Base-by-base conservation (phyloP, 2,329 filamentous ascomycete genomes). In the Aspergillus hortae region DNA sequence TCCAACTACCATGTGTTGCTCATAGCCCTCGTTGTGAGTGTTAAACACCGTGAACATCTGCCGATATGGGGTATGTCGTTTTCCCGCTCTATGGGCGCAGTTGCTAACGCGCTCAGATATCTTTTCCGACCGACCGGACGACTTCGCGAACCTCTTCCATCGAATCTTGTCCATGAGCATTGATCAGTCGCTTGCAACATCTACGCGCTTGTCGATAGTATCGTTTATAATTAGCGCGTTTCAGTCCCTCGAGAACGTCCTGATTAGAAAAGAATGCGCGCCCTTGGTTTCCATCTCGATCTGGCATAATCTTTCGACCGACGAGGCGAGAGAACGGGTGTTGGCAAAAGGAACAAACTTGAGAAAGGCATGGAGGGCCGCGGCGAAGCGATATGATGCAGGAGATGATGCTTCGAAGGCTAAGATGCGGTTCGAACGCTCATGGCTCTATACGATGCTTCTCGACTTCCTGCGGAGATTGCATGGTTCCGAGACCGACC, bases 211-310 rank as follows among this genome's bases (percentile, higher is more conserved):
- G 7, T 86, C 95, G 48, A 82, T 97, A n/a, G 77, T 99, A 19
- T 88, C 84, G 21, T 97, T 97, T 71, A 80, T 97, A 56, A 95
- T 95, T 46, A 84, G 87, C 59, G 89, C 92, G 33, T 99, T 96
- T 67, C 92, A 97, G 70, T 96, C 91, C 44, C 79, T 99, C 30
- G 95, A 99, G 69, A 92, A 86, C 67, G 82, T 83, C 35, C 82
- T 95, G 51, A 89, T 99, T 46, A 86, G 94, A 56, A 97, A 96
- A 70, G 94, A 99, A 77, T 97, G 94, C 71, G 94, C 92, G 6
- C 90, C 95, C 1, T 77, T 99, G 47, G 92, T 99, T 17, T 94
- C 91, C 11, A 96, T 99, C 62, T 87, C 89, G 1, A 90, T 94
- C 62, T 99, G 94, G 94, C 90, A 97, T 65, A 95, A 96, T 66